Percentiles rank a stretch among this genome's conserved stretches.
These are phyloP conservation scores for Monosporascus sp. DNA, from an alignment of 2,329 filamentous ascomycete species.

Conservation along the genomic window DNA sequence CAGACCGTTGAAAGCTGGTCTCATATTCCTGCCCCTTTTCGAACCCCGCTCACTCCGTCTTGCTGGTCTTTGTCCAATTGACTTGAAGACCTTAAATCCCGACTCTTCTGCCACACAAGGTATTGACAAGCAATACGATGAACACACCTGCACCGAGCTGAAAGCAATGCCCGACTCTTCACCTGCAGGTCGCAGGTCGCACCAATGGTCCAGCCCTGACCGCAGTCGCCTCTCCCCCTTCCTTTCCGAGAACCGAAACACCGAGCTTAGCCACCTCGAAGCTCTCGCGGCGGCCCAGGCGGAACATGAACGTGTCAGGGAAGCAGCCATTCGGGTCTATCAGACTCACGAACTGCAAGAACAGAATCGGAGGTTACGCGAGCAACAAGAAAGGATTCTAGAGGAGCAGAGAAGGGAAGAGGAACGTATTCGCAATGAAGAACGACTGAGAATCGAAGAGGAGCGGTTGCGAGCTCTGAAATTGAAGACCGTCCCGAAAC, in stretches of 20 bases:
- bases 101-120: too few relatives aligned
- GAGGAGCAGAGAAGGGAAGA: slow-evolving; percentile 42
- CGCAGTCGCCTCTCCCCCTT: slow-evolving; percentile 51
- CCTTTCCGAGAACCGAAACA: slow-evolving; percentile 58
- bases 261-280: slow-evolving; percentile 57
- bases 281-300: slow-evolving; percentile 61
- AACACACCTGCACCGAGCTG: neutral
- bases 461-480: slow-evolving; percentile 43
- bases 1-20: too few relatives aligned
- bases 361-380: slow-evolving; percentile 27
- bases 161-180: slow-evolving; percentile 40
- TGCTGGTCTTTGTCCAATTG: too few relatives aligned
- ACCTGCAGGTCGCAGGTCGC: slow-evolving; percentile 30
- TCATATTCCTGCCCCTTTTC: too few relatives aligned
- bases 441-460: slow-evolving; percentile 42
- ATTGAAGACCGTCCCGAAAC: slow-evolving; percentile 39
- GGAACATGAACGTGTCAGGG: slow-evolving; percentile 61
- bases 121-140: too few relatives aligned
- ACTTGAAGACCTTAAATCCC: too few relatives aligned
- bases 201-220: slow-evolving; percentile 37
- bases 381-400: slow-evolving; percentile 34
- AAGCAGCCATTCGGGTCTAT: slow-evolving; percentile 43
- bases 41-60: too few relatives aligned
- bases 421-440: slow-evolving; percentile 41
- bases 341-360: slow-evolving; percentile 43